Percentiles rank a stretch among this genome's conserved stretches.
These are phyloP conservation scores for Lophiostoma macrostomum DNA, from an alignment of 495 filamentous ascomycete genomes.

Conservation along the genomic window DNA sequence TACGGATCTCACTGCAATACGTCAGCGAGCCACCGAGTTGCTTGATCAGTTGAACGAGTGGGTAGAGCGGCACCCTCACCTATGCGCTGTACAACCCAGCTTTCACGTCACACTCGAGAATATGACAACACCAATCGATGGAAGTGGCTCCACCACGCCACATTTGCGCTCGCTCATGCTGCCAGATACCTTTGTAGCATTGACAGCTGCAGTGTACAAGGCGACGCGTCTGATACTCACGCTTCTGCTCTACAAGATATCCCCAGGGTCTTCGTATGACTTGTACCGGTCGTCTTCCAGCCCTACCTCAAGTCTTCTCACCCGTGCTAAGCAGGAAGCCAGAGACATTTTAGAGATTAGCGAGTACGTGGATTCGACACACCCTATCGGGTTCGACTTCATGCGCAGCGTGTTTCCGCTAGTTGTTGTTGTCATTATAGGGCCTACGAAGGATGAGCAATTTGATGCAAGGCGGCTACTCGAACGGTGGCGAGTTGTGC, in stretches of 20 bases:
- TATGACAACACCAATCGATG: neutral
- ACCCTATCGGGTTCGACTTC: slow-evolving; percentile 25
- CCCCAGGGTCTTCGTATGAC: too few relatives aligned
- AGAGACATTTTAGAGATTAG: slow-evolving; percentile 13
- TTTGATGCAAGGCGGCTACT: slow-evolving; percentile 11
- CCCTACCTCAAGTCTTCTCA: too few relatives aligned
- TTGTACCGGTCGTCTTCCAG: too few relatives aligned
- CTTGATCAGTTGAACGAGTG: slow-evolving; percentile 6
- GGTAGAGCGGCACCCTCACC: slow-evolving; percentile 7
- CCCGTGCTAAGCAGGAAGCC: too few relatives aligned
- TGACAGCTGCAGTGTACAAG: slow-evolving; percentile 15
- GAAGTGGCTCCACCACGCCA: neutral
- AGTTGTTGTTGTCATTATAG: slow-evolving; percentile 11
- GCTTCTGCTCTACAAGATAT: slow-evolving; percentile 12
- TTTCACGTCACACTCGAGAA: neutral
- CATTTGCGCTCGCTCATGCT: slow-evolving; percentile 2
- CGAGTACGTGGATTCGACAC: slow-evolving; percentile 15
- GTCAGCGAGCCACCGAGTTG: slow-evolving; percentile 8
- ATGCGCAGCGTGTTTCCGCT: slow-evolving; percentile 25
- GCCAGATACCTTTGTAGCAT: slow-evolving; percentile 8
- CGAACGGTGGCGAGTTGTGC: slow-evolving; percentile 13
- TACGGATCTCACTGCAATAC: slow-evolving; percentile 5
- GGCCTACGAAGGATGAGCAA: slow-evolving; percentile 5
- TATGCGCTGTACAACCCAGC: neutral
- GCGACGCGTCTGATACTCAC: slow-evolving; percentile 18